Evolutionary conservation across 768 basidiomycete genomes (phyloP).

Genomic region (Pleurotus tuoliensis): DNA sequence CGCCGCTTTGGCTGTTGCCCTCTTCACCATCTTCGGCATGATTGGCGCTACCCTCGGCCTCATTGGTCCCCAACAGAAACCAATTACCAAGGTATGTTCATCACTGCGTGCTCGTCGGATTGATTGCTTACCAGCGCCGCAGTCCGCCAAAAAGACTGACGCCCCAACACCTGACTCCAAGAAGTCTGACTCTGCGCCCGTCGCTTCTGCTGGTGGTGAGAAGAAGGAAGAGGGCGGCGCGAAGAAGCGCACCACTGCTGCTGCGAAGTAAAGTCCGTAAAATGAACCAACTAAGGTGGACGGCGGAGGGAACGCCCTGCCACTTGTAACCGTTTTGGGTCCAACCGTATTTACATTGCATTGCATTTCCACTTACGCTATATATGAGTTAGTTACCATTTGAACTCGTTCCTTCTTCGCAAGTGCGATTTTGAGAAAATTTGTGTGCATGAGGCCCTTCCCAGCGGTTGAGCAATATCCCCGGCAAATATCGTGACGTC

Average conservation of each 20-base stretch:
- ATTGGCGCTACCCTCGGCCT: slow-evolving; percentile 76
- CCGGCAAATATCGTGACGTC: slow-evolving; percentile 9
- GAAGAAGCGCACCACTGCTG: slow-evolving; percentile 59
- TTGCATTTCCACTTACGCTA: background rate
- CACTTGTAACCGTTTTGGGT: background rate
- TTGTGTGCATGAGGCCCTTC: too few species aligned
- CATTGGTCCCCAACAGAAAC: slow-evolving; percentile 69
- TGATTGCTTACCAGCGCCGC: slow-evolving; percentile 3
- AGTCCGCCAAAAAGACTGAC: slow-evolving; percentile 80
- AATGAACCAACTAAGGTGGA: background rate
- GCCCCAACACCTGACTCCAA: slow-evolving; percentile 60
- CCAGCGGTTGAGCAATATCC: background rate
- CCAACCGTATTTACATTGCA: slow-evolving; percentile 6
- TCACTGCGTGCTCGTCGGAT: slow-evolving; percentile 5
- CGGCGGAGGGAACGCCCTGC: slow-evolving; percentile 1
- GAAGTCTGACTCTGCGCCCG: slow-evolving; percentile 61
- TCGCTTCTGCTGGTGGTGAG: slow-evolving; percentile 68
- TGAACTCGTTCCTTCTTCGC: too few species aligned
- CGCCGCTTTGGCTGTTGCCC: slow-evolving; percentile 64
- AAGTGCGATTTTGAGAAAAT: too few species aligned
- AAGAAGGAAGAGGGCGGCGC: slow-evolving; percentile 65
- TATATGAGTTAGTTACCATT: background rate
- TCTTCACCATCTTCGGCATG: slow-evolving; percentile 84
- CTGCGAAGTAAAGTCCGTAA: slow-evolving; percentile 22
- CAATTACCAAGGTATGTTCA: slow-evolving; percentile 60